Base-by-base conservation (phyloP, 202 grass and related monocot genomes). In the Schoenoplectus tabernaemontani region DNA sequence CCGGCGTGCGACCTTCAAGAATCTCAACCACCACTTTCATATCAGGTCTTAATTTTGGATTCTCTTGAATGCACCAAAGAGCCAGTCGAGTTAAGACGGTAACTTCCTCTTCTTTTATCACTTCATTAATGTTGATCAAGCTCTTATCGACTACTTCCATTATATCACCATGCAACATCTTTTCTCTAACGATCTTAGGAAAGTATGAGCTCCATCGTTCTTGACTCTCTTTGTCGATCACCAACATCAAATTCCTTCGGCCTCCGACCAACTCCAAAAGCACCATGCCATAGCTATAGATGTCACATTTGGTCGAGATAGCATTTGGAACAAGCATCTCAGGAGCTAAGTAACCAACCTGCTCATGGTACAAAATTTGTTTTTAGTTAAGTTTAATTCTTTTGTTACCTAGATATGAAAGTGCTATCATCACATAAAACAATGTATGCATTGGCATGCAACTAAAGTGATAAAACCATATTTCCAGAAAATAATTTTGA, bases 251-350 rank as follows among this genome's bases (percentile, higher is more conserved):
- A 36, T 87, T 85, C 68, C 87, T 81, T 12, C 90, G 76, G 1
- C 87, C 90, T 34, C 59, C 81, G 30, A 93, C 71, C 63, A 93
- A 71, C 85, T 93, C 87, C 15, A 90, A 50, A 47, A 90, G 83
- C 77, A 85, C 86, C 80, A 87, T 83, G 30, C 89, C 89, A 78
- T 90, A 89, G 83, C 90, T 89, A 86, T 89, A 92, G 59, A 89
- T 78, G 66, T 93, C 90, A 53, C 67, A 87, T 80, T 86, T 89
- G 63, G 67, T 53, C 0, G 85, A 86, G 38, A 93, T 64, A 7
- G 86, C 83, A 62, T 22, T 75, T 9, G 76, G 76, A 3, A 85
- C 46, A 6, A 85, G 78, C 57, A 88, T 85, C 80, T 93, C 90
- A 2, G 90, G 90, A 3, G 90, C 76, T 68, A 90, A 56, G 71